phyloP scores from a whole-genome alignment of 2,329 filamentous ascomycete species.

The Aspergillus tubingensis region DNA sequence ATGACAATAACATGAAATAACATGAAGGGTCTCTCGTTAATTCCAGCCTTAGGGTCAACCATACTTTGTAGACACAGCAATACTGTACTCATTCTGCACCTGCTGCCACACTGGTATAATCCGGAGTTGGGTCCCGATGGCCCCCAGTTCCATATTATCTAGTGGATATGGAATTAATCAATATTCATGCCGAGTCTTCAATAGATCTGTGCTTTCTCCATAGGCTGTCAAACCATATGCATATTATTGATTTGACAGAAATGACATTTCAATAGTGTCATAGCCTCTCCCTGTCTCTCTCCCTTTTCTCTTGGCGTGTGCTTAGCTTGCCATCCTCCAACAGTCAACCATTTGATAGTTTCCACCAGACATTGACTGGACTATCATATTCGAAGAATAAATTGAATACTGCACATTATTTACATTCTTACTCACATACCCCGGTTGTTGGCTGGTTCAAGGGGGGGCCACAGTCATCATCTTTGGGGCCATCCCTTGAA shows the following conservation, averaged over 20 bases:
- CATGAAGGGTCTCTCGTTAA: too few species aligned
- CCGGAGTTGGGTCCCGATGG: not conserved
- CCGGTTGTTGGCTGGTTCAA: too few species aligned
- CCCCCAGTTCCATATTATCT: not conserved
- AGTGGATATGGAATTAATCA: not conserved
- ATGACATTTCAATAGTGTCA: not conserved
- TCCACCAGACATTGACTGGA: not conserved
- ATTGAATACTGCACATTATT: too few species aligned
- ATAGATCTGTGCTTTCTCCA: slow-evolving; percentile 1
- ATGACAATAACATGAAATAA: too few species aligned
- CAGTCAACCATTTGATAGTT: too few species aligned
- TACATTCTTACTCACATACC: too few species aligned
- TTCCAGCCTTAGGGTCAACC: too few species aligned
- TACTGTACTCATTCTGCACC: too few species aligned
- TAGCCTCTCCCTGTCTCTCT: not conserved
- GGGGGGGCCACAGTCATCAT: too few species aligned
- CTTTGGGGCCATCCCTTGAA: too few species aligned
- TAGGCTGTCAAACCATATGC: not conserved
- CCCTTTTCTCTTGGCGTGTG: not conserved
- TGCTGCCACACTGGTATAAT: not conserved
- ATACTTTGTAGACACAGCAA: too few species aligned
- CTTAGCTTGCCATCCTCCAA: not conserved
- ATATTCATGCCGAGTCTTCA: slow-evolving; percentile 1
- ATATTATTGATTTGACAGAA: slow-evolving; percentile 5
- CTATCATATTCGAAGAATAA: too few species aligned